Conservation (phyloP, 2,329 filamentous ascomycete species). For the Achaetomium macrosporum region DNA sequence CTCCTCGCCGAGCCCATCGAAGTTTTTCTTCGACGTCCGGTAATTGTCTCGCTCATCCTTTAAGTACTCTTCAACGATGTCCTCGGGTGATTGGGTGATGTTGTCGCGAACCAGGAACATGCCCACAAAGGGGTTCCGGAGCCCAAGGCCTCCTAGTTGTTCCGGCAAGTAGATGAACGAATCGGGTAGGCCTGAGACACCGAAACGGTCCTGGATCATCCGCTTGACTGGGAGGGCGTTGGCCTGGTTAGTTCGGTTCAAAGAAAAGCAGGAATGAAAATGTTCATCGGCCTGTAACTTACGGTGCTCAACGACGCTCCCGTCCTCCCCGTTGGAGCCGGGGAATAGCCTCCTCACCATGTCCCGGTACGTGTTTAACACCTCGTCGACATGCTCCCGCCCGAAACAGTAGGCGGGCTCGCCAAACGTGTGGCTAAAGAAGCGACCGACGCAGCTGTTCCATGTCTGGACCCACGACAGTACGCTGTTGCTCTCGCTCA, state of each 20-base stretch:
- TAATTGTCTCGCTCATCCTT: slow-evolving; percentile 25
- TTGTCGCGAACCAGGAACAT: slow-evolving; percentile 34
- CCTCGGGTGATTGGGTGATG: slow-evolving; percentile 20
- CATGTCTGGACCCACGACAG: slow-evolving; percentile 38
- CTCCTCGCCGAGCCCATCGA: slow-evolving; percentile 20
- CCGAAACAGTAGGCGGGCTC: slow-evolving; percentile 41
- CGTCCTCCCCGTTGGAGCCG: slow-evolving; percentile 12
- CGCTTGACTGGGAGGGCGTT: slow-evolving; percentile 21
- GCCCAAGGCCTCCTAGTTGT: slow-evolving; percentile 40
- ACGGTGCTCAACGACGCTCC: slow-evolving; percentile 28
- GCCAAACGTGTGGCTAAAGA: slow-evolving; percentile 43
- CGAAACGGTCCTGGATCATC: slow-evolving; percentile 32
- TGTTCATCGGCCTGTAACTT: background rate
- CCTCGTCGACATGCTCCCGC: slow-evolving; percentile 37
- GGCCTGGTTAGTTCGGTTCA: background rate
- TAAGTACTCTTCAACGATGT: slow-evolving; percentile 25
- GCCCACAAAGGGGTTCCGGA: slow-evolving; percentile 42
- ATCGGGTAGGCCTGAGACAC: slow-evolving; percentile 35
- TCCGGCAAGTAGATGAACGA: slow-evolving; percentile 43
- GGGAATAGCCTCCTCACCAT: slow-evolving; percentile 38
- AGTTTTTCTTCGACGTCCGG: slow-evolving; percentile 21
- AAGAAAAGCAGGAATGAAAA: background rate
- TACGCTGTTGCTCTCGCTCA: slow-evolving; percentile 44
- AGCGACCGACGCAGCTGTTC: slow-evolving; percentile 42
- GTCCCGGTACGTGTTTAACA: slow-evolving; percentile 37